A percentile compares a stretch with the other conserved stretches of the same genome.
These are phyloP conservation scores for Verticillium zaregamsianum DNA, from an alignment of 2,329 filamentous ascomycete genomes.

Conservation along the genomic window DNA sequence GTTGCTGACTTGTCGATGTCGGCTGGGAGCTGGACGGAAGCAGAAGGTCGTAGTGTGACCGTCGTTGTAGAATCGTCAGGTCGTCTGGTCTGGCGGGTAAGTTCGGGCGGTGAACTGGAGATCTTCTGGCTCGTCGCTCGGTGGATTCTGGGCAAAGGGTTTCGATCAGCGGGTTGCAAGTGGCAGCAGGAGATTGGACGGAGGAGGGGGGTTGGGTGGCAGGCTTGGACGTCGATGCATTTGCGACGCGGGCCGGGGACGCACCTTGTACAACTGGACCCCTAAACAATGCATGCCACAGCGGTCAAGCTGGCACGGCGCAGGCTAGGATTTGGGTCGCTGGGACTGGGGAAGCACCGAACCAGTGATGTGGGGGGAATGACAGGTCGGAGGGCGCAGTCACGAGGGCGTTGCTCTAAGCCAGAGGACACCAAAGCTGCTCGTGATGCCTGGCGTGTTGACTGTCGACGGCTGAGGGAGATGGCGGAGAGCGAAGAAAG, in stretches of 20 bases:
- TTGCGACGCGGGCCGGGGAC: background rate
- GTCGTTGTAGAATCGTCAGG: background rate
- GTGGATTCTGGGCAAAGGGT: background rate
- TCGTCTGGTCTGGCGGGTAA: background rate
- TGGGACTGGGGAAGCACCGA: background rate
- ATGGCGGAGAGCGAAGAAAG: background rate
- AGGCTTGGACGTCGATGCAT: background rate
- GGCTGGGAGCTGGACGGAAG: background rate
- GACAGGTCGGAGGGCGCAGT: background rate
- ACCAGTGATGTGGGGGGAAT: background rate
- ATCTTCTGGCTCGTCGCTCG: background rate
- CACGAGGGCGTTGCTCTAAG: background rate
- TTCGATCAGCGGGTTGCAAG: background rate
- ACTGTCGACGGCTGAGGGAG: background rate
- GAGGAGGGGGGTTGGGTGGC: background rate
- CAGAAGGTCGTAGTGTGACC: background rate
- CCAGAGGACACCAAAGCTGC: background rate
- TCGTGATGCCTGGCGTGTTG: background rate
- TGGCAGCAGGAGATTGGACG: background rate
- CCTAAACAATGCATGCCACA: background rate
- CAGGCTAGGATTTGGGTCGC: background rate
- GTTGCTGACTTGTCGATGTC: background rate
- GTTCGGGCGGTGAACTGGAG: background rate
- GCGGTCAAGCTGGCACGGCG: background rate
- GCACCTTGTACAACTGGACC: background rate